Evolutionary conservation across 202 grass and related monocot species (phyloP), one percentile per base, ranked within the genome.

Genomic region (Carex arenaria): DNA sequence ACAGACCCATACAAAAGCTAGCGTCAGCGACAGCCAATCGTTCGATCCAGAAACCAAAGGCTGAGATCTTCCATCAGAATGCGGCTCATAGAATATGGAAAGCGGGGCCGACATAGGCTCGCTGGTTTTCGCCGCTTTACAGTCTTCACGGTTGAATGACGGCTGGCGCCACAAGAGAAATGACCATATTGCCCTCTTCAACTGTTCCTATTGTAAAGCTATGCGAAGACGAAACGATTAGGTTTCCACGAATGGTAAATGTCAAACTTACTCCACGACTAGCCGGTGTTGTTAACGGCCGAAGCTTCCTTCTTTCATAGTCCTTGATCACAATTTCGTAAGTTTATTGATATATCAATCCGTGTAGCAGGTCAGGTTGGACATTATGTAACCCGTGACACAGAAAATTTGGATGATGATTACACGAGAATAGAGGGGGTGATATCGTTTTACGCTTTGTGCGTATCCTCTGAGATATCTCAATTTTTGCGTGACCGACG

Each of bases 61-160:
- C 12, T 26, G 20, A 8, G 20, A 74, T 74, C 17, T 49, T 10
- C 2, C 45, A 49, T 49, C 7, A 23, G 47, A 47, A 1, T 38
- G 36, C 5, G 36, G 36, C 36, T 38, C 36, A 6, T 38, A 38
- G 36, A 38, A 38, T 38, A 38, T 38, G 38, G 5, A 40, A 40
- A 40, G 38, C 0, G 38, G 38, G 45, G 76, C 51, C 61, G 45
- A 81, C 60, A 26, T 64, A 17, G 57, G n/a, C 14, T 36, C 42
- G 26, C 70, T 13, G 23, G 23, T 47, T 5, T 68, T 54, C 43
- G 64, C 45, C 64, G 80, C 80, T 82, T 69, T 36, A n/a, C 40
- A 52, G 36, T 64, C 80, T 77, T 59, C 18, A 67, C 23, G 63
- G 11, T 67, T 45, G 61, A 82, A 82, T 82, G 63, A 82, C 80